Conservation (phyloP, 257 asterid species). For the Orobanche coerulescens region DNA sequence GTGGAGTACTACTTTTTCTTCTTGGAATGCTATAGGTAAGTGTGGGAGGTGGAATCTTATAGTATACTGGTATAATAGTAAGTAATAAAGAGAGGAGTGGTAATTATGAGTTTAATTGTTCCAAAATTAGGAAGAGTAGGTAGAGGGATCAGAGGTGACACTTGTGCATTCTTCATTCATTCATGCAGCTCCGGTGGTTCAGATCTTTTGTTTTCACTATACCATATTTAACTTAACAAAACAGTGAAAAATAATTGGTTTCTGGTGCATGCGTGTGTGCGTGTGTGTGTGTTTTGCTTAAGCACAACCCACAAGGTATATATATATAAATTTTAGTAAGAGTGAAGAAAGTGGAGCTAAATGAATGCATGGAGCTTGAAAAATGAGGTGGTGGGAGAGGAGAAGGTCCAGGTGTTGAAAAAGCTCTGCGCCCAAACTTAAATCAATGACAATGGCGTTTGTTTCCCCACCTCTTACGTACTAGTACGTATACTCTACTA, state of each 20-base stretch:
- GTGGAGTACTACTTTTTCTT: too few relatives aligned
- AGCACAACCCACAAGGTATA: too few relatives aligned
- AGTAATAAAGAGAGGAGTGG: conserved; percentile 16
- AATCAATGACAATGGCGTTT: conserved; percentile 51
- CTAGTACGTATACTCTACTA: too few relatives aligned
- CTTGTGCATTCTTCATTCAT: conserved; percentile 46
- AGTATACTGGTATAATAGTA: conserved; percentile 18
- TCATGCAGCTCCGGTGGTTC: conserved; percentile 6
- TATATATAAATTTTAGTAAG: too few relatives aligned
- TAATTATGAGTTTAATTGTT: conserved; percentile 19
- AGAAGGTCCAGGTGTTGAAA: conserved; percentile 53
- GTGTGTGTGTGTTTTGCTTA: too few relatives aligned
- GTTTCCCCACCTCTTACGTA: background rate
- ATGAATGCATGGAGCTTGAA: too few relatives aligned
- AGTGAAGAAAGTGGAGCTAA: too few relatives aligned
- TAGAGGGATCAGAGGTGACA: conserved; percentile 30
- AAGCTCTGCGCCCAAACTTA: conserved; percentile 37
- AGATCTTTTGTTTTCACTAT: conserved; percentile 9
- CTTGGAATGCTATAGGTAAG: conserved; percentile 16
- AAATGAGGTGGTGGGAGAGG: conserved; percentile 35
- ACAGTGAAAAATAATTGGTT: too few relatives aligned
- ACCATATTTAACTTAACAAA: too few relatives aligned
- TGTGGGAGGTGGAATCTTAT: conserved; percentile 28
- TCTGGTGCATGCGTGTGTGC: too few relatives aligned
- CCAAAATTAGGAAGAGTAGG: conserved; percentile 29